Percentiles rank a stretch among this genome's conserved stretches.
phyloP scores from a whole-genome alignment of 495 filamentous ascomycete genomes.

The Penicillium maclennaniae region DNA sequence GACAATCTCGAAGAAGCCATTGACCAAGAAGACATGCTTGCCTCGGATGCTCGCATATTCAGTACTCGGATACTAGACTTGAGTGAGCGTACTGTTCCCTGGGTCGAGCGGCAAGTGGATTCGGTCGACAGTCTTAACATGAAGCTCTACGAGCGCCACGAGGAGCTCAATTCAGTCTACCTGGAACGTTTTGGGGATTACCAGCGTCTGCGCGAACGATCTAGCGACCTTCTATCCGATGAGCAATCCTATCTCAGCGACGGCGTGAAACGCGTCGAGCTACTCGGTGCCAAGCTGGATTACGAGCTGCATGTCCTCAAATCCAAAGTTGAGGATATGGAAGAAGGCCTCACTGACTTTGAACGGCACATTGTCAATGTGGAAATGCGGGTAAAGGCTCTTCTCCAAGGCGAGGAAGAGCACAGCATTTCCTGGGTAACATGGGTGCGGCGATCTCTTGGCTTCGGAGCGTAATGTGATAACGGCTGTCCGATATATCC shows the following conservation, averaged over 20 bases:
- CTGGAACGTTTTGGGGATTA: slow-evolving; percentile 63
- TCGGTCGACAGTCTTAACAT: slow-evolving; percentile 61
- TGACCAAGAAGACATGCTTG: slow-evolving; percentile 44
- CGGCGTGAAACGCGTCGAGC: slow-evolving; percentile 74
- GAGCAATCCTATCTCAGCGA: slow-evolving; percentile 68
- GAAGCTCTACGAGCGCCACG: slow-evolving; percentile 54
- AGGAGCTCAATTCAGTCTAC: slow-evolving; percentile 65
- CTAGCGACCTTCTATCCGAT: slow-evolving; percentile 61
- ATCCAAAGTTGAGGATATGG: slow-evolving; percentile 82
- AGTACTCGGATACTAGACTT: slow-evolving; percentile 48
- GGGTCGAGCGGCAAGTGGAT: slow-evolving; percentile 63
- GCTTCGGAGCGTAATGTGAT: slow-evolving; percentile 20
- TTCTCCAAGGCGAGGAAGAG: slow-evolving; percentile 61
- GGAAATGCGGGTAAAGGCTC: slow-evolving; percentile 66
- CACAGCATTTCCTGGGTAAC: slow-evolving; percentile 57
- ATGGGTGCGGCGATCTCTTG: slow-evolving; percentile 42
- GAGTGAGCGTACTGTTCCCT: slow-evolving; percentile 50
- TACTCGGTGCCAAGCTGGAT: slow-evolving; percentile 81
- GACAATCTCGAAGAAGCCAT: slow-evolving; percentile 41
- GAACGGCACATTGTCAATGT: slow-evolving; percentile 74
- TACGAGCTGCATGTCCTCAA: slow-evolving; percentile 84
- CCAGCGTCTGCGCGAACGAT: slow-evolving; percentile 58
- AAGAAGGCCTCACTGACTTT: slow-evolving; percentile 76
- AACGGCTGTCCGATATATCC: slow-evolving; percentile 22
- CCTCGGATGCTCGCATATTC: slow-evolving; percentile 60